Base-by-base conservation (phyloP, 495 filamentous ascomycete species). In the Neurospora sp. region DNA sequence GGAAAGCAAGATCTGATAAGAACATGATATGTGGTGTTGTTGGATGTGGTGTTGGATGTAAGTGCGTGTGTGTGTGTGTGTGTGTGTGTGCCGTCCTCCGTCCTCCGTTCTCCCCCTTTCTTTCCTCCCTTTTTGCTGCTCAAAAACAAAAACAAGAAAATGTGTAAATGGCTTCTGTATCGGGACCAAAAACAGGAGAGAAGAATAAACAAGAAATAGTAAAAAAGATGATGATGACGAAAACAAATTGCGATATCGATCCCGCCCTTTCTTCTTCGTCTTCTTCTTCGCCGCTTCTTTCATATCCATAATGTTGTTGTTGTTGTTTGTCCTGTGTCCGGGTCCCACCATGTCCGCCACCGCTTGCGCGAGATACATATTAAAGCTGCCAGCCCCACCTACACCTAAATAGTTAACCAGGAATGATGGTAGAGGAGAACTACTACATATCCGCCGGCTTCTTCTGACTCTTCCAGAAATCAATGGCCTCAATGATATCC, bases 401-500 rank as follows among this genome's bases (percentile, higher is more conserved):
- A 66, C 27, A 66, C 27, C 14, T 66, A 35, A 16, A 66, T 35
- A 35, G 27, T 35, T 66, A 66, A 66, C 53, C 27, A 37, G 53
- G 12, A 35, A 66, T 66, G 27, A 35, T 66, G 53, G 31, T 37
- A 66, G 27, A 66, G 27, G 12, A 66, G 53, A 37, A 66, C 53
- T 66, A 31, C 53, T 66, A 66, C 27, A 18, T 35, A 37, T 66
- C 53, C 68, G 84, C 82, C 22, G 82, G 83, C 74, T 82, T 84
- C 61, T 83, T 78, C 70, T 82, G 86, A 77, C 85, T 88, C 81
- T 88, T 92, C 96, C 96, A 99, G 84, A 99, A 99, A 83, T 99
- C 96, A 80, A 99, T 89, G 72, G 93, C 94, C 73, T 94, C 94
- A 71, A 99, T 91, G 61, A 98, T 90, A 79, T 99, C 96, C 78